Conservation (phyloP, 1,284 basidiomycete genomes). For the Cystobasidiaceae sp. region DNA sequence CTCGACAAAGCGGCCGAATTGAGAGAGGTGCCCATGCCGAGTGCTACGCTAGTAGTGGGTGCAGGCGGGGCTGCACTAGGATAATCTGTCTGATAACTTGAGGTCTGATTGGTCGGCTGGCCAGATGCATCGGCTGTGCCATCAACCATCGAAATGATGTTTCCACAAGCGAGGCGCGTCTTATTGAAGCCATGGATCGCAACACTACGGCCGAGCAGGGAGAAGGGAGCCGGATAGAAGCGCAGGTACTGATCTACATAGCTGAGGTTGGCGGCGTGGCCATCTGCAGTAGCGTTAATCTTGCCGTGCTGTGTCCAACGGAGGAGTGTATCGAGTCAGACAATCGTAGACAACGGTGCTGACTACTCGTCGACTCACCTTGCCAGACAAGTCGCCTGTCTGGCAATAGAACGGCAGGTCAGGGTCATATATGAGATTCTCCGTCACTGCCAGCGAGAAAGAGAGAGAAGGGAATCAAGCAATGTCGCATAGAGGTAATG, state of each 20-base stretch:
- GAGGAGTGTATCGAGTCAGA: too few species aligned
- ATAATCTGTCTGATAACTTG: conserved; percentile 19
- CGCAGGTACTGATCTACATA: conserved; percentile 38
- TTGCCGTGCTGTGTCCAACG: conserved; percentile 42
- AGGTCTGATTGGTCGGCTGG: conserved; percentile 4
- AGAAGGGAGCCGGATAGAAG: conserved; percentile 41
- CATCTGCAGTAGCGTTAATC: conserved; percentile 33
- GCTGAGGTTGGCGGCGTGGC: conserved; percentile 26
- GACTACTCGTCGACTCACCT: neutral
- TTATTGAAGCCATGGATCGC: conserved; percentile 40
- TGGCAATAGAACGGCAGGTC: conserved; percentile 40
- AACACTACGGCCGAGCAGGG: conserved; percentile 41
- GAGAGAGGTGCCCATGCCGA: neutral
- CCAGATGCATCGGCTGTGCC: conserved; percentile 34
- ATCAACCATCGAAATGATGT: conserved; percentile 41
- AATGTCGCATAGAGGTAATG: neutral
- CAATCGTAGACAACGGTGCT: too few species aligned
- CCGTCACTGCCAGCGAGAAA: conserved; percentile 26
- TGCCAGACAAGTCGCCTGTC: conserved; percentile 41
- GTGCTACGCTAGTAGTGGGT: neutral
- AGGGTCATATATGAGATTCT: conserved; percentile 39
- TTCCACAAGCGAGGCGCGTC: conserved; percentile 40
- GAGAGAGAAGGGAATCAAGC: too few species aligned
- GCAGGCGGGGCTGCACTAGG: neutral
- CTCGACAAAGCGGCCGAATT: neutral